These are phyloP conservation scores for Colletotrichum simmondsii DNA, from an alignment of 2,329 filamentous ascomycete species.

Conservation along the genomic window DNA sequence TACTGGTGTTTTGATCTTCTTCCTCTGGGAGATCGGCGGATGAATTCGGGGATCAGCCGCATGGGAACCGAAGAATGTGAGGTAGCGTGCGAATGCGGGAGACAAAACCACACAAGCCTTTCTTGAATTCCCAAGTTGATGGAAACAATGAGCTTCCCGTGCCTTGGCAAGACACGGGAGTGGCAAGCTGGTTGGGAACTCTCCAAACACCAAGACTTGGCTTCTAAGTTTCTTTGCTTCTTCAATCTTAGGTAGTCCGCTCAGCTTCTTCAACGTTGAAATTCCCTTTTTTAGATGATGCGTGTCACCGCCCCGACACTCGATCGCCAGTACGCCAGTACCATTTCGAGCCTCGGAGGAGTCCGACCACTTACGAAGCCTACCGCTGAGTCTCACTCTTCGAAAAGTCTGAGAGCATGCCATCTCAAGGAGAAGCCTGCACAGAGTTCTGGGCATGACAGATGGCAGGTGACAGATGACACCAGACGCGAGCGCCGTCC, in stretches of 20 bases:
- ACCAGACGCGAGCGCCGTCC: constrained; percentile 15
- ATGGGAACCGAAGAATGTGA: background rate
- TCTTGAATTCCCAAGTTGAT: background rate
- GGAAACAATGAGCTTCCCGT: background rate
- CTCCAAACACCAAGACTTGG: background rate
- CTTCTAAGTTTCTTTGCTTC: background rate
- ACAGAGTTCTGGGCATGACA: constrained; percentile 4
- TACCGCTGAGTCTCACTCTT: background rate
- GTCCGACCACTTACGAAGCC: background rate
- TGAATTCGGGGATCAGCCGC: background rate
- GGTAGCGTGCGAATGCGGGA: too few species aligned
- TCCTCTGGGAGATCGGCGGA: background rate
- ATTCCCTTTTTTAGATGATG: background rate
- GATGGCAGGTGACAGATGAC: constrained; percentile 26
- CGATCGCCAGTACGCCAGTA: background rate
- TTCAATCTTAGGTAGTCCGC: background rate
- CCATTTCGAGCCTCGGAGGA: background rate
- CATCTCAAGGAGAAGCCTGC: background rate
- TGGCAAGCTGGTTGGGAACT: background rate
- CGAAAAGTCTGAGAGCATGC: background rate
- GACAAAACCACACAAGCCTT: background rate
- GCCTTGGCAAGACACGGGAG: background rate
- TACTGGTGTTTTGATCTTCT: background rate
- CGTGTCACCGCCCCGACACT: background rate
- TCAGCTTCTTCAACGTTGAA: background rate